Evolutionary conservation across 2,329 filamentous ascomycete species (phyloP).

Genomic region (Colletotrichum sp.): DNA sequence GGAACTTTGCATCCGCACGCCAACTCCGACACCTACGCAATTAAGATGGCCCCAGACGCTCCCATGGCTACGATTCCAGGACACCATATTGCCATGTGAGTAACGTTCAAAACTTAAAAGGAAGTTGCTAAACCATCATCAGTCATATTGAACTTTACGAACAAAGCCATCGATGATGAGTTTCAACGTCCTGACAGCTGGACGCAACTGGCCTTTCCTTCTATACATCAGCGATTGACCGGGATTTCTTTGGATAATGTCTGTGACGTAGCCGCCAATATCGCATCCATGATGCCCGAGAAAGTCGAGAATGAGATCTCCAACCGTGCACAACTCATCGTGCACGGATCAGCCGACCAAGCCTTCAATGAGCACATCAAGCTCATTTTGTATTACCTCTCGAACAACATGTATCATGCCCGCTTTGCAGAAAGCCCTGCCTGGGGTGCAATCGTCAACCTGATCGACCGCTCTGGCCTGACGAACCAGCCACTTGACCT

Average conservation of each 20-base stretch:
- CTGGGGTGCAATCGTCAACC: accelerated
- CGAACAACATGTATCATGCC: background rate
- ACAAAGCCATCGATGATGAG: accelerated
- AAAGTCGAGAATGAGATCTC: accelerated
- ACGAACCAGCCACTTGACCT: background rate
- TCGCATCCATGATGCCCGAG: background rate
- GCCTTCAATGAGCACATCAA: background rate
- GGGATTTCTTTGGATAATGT: too few relatives aligned
- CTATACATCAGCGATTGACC: too few relatives aligned
- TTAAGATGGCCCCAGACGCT: accelerated
- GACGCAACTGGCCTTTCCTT: accelerated
- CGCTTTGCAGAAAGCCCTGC: accelerated
- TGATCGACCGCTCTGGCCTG: background rate
- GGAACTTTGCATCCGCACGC: background rate
- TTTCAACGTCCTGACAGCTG: accelerated
- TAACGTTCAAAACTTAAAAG: accelerated
- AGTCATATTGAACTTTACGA: too few relatives aligned
- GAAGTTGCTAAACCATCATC: accelerated
- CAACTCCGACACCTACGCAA: background rate
- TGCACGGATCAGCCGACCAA: background rate
- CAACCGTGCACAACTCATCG: accelerated
- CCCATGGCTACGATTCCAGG: accelerated
- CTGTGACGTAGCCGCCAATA: background rate
- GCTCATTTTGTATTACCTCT: background rate
- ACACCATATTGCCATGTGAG: accelerated